Conservation (phyloP, 2,329 filamentous ascomycete genomes). For the Phaeosphaeriaceae sp. region DNA sequence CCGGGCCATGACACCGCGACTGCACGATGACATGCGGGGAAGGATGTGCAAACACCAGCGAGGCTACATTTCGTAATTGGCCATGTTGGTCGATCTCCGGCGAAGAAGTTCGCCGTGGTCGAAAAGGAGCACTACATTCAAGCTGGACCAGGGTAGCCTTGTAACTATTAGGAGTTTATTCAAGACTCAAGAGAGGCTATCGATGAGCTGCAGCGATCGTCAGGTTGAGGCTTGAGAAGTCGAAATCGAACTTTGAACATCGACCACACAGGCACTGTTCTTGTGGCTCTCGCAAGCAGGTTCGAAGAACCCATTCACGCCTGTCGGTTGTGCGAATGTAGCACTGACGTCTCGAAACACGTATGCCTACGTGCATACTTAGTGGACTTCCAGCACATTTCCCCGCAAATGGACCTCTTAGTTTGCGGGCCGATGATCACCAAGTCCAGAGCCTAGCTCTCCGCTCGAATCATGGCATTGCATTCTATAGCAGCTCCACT, state of each 20-base stretch:
- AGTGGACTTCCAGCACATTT: slow-evolving; percentile 27
- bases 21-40: slow-evolving; percentile 15
- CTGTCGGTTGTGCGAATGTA: slow-evolving; percentile 3
- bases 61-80: slow-evolving; percentile 9
- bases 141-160: neutral
- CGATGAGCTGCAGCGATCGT: neutral
- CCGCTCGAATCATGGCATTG: slow-evolving; percentile 28
- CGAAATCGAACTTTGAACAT: neutral
- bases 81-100: neutral
- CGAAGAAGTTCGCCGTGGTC: neutral
- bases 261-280: neutral
- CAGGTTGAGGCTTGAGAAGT: neutral
- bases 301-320: neutral
- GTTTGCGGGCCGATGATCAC: slow-evolving; percentile 29
- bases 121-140: neutral
- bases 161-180: neutral
- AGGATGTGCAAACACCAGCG: slow-evolving; percentile 11
- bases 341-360: slow-evolving; percentile 28
- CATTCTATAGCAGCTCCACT: slow-evolving; percentile 29
- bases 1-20: slow-evolving; percentile 14
- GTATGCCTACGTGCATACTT: neutral
- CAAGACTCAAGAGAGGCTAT: neutral
- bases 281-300: neutral
- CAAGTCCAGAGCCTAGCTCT: slow-evolving; percentile 29
- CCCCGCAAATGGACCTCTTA: slow-evolving; percentile 38